Evolutionary conservation across 2,329 filamentous ascomycete genomes (phyloP).

Genomic region (Pseudocercospora crystallina): DNA sequence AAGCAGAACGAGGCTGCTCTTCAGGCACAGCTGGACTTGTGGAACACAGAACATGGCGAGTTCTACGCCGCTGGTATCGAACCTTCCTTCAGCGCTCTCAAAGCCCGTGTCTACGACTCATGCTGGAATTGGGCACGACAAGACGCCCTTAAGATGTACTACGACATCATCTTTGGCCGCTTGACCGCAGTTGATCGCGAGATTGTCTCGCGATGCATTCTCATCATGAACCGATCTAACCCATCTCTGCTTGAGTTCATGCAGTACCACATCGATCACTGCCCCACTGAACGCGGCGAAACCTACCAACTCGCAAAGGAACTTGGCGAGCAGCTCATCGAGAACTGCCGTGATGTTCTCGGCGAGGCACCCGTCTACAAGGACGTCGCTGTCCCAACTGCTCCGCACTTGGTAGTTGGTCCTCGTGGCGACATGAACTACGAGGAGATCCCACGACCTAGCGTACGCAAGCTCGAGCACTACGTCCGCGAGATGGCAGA

Average conservation of each 20-base stretch:
- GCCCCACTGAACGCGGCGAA: slow-evolving; percentile 92
- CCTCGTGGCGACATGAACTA: slow-evolving; percentile 90
- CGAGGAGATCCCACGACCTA: slow-evolving; percentile 79
- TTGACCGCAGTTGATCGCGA: slow-evolving; percentile 92
- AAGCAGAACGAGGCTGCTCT: slow-evolving; percentile 84
- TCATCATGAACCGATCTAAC: slow-evolving; percentile 99
- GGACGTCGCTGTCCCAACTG: slow-evolving; percentile 89
- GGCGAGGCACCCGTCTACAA: slow-evolving; percentile 86
- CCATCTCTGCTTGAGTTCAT: slow-evolving; percentile 95
- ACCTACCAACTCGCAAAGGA: slow-evolving; percentile 98
- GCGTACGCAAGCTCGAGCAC: slow-evolving; percentile 94
- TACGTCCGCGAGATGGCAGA: slow-evolving; percentile 99
- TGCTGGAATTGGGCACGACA: slow-evolving; percentile 99
- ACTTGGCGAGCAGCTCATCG: slow-evolving; percentile 87
- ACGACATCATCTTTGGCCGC: slow-evolving; percentile 96
- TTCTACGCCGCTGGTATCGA: slow-evolving; percentile 94
- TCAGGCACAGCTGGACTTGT: slow-evolving; percentile 90
- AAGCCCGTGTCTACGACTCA: slow-evolving; percentile 94
- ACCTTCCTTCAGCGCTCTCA: slow-evolving; percentile 87
- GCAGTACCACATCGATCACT: slow-evolving; percentile 99
- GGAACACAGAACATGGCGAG: slow-evolving; percentile 93
- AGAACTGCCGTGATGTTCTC: slow-evolving; percentile 95
- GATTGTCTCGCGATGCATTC: slow-evolving; percentile 97
- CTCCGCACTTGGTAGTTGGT: slow-evolving; percentile 88
- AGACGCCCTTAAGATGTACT: slow-evolving; percentile 97